A percentile compares a stretch with the other conserved stretches of the same genome.
phyloP scores from a whole-genome alignment of 306 rosid genomes.

The Benincasa hispida region DNA sequence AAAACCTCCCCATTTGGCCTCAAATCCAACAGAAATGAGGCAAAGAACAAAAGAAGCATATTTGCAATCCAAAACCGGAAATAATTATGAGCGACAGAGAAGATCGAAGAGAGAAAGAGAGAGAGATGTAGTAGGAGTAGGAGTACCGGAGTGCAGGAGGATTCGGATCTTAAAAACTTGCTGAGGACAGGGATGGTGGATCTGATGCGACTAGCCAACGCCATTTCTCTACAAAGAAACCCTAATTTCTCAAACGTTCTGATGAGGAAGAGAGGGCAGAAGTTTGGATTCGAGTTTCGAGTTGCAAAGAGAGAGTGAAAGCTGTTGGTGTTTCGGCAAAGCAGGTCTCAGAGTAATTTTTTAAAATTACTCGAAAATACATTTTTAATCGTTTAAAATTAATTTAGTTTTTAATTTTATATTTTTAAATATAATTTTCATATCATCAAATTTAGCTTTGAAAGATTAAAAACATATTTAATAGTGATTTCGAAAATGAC shows the following conservation, averaged over 20 bases:
- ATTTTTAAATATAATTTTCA: no score
- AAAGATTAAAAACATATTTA: no score
- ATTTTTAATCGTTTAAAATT: no score
- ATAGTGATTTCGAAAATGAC: no score
- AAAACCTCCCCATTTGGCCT: neutral
- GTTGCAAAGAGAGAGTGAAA: neutral
- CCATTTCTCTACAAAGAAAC: slow-evolving; percentile 4
- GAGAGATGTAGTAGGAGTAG: neutral
- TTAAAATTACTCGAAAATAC: no score
- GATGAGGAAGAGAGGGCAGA: neutral
- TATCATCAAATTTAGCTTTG: no score
- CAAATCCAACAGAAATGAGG: neutral
- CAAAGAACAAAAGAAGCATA: neutral
- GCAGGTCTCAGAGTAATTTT: no score
- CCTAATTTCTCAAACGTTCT: neutral
- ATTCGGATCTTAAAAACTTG: neutral
- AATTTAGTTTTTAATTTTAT: no score
- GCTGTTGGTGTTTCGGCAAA: neutral
- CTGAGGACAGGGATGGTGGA: slow-evolving; percentile 9
- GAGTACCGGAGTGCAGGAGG: neutral
- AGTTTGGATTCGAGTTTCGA: slow-evolving; percentile 2
- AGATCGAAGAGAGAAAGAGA: neutral
- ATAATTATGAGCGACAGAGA: neutral
- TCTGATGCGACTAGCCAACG: slow-evolving; percentile 6
- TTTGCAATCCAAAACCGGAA: neutral